phyloP scores from a whole-genome alignment of 345 rosid species.

The Aethionema arabicum region DNA sequence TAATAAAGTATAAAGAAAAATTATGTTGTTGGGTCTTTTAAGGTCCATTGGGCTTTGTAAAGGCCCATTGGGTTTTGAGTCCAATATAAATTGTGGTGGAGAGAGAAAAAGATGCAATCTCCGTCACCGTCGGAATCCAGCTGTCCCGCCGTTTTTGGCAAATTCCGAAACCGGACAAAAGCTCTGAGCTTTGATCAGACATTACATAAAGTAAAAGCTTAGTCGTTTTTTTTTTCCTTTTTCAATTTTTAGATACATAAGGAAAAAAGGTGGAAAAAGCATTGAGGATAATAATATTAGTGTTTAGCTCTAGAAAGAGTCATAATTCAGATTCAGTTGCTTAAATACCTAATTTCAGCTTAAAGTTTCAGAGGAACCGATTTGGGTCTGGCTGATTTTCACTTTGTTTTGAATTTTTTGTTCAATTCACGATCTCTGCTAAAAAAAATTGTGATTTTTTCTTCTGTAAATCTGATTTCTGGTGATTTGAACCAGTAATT shows the following conservation, averaged over 20 bases:
- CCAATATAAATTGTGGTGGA: neutral
- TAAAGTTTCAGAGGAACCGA: conserved; percentile 3
- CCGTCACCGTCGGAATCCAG: conserved; percentile 28
- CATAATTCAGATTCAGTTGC: conserved; percentile 3
- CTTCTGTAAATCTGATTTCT: neutral
- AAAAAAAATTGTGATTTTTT: conserved; percentile 26
- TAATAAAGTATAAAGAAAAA: no score
- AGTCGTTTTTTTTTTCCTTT: neutral
- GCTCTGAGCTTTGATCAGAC: conserved; percentile 19
- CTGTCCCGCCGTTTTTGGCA: neutral
- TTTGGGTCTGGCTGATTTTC: conserved; percentile 2
- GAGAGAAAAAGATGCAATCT: neutral
- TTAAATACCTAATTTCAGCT: conserved; percentile 4
- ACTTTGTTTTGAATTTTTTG: neutral
- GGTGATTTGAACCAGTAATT: conserved; percentile 1
- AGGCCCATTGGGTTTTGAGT: conserved; percentile 2
- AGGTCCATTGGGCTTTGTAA: neutral
- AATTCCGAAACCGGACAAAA: conserved; percentile 13
- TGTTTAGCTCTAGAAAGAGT: neutral
- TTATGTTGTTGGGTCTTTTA: no score
- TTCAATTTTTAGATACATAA: conserved; percentile 25
- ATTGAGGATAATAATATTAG: conserved; percentile 2
- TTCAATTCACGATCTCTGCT: neutral
- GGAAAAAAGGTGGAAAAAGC: conserved; percentile 8
- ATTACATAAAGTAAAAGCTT: conserved; percentile 11